These are phyloP conservation scores for Coprinopsis sp. DNA, from an alignment of 768 basidiomycete species.

Conservation along the genomic window DNA sequence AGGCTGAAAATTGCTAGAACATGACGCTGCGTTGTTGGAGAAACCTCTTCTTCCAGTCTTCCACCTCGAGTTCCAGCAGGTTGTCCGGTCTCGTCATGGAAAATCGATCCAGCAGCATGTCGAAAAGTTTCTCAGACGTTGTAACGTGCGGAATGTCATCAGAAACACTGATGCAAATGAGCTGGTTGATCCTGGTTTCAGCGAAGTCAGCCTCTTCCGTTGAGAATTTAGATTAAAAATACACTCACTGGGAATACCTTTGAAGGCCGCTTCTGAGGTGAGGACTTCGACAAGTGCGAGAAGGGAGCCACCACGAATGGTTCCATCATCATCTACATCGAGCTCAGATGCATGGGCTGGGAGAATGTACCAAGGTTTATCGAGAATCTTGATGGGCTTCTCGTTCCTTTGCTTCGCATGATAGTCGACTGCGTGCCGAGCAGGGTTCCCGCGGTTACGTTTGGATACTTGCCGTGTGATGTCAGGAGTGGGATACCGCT, in stretches of 20 bases:
- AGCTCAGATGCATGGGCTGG: conserved; percentile 60
- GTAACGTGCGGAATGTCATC: conserved; percentile 82
- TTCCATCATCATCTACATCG: conserved; percentile 58
- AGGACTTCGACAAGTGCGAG: conserved; percentile 69
- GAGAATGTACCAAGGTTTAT: conserved; percentile 59
- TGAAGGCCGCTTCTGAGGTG: conserved; percentile 36
- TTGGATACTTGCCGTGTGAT: conserved; percentile 20
- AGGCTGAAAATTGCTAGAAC: conserved; percentile 50
- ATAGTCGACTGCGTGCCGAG: conserved; percentile 12
- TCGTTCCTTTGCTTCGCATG: conserved; percentile 15
- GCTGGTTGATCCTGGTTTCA: conserved; percentile 13
- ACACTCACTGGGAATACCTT: conserved; percentile 53
- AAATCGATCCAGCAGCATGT: conserved; percentile 62
- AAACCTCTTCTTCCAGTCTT: conserved; percentile 63
- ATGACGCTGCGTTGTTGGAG: conserved; percentile 57
- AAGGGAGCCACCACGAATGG: conserved; percentile 64
- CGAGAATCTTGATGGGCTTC: conserved; percentile 33
- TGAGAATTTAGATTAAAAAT: not conserved
- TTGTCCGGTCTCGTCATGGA: conserved; percentile 47
- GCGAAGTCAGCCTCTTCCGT: not conserved
- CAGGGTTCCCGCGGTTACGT: conserved; percentile 13
- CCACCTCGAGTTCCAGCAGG: conserved; percentile 46
- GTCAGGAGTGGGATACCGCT: conserved; percentile 26
- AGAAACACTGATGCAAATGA: conserved; percentile 64
- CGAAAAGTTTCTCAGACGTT: conserved; percentile 61